Percentiles rank a stretch among this genome's conserved stretches.
phyloP scores from a whole-genome alignment of 2,329 filamentous ascomycete genomes.

The Pseudovirgaria hyperparasitica region DNA sequence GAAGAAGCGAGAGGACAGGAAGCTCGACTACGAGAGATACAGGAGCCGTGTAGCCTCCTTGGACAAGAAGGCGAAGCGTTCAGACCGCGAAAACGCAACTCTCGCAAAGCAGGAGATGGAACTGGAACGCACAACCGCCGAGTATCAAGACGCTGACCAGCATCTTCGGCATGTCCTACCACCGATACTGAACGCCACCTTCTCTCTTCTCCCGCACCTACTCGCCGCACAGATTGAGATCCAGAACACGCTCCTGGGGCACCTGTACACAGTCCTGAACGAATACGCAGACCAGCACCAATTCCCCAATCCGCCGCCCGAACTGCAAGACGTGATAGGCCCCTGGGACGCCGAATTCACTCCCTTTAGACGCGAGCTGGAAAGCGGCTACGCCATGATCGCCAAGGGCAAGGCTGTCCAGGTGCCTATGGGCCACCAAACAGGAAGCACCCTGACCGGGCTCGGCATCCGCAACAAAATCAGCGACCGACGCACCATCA shows the following conservation, averaged over 20 bases:
- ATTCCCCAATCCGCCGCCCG: constrained; percentile 59
- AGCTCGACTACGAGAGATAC: constrained; percentile 70
- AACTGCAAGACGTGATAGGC: constrained; percentile 57
- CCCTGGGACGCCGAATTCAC: constrained; percentile 52
- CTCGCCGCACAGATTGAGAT: constrained; percentile 59
- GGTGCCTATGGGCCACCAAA: constrained; percentile 39
- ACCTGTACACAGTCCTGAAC: constrained; percentile 67
- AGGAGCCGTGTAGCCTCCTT: constrained; percentile 58
- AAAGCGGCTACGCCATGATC: constrained; percentile 48
- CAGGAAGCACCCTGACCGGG: constrained; percentile 32
- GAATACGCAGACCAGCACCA: constrained; percentile 56
- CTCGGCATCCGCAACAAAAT: constrained; percentile 34
- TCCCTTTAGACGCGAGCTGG: constrained; percentile 52
- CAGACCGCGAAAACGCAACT: constrained; percentile 58
- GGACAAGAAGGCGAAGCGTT: constrained; percentile 56
- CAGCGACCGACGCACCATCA: constrained; percentile 16
- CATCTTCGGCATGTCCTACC: constrained; percentile 61
- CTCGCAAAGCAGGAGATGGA: constrained; percentile 62
- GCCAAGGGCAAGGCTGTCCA: constrained; percentile 54
- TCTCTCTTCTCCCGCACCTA: constrained; percentile 61
- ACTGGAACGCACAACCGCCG: constrained; percentile 51
- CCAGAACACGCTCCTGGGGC: constrained; percentile 63
- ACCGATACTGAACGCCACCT: constrained; percentile 55
- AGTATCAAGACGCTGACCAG: constrained; percentile 63
- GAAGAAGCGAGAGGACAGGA: constrained; percentile 73